Percentiles rank a stretch among this genome's conserved stretches.
phyloP scores from a whole-genome alignment of 1,284 basidiomycete genomes.

The Pterulicium gracile region DNA sequence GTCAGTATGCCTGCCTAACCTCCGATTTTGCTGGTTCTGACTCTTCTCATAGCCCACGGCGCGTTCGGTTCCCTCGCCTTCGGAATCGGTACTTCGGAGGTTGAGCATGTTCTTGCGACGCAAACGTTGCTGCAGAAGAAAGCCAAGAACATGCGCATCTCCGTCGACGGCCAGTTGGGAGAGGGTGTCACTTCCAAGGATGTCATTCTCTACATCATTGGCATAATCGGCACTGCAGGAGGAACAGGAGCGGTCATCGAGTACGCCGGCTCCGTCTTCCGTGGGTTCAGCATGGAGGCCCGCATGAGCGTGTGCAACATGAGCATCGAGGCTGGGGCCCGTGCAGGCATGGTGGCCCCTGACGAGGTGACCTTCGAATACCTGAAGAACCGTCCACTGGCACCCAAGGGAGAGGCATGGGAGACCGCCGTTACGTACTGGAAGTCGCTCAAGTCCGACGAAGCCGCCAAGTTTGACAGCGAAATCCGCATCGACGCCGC shows the following conservation, averaged over 20 bases:
- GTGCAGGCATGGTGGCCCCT: slow-evolving; percentile 93
- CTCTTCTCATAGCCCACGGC: slow-evolving; percentile 61
- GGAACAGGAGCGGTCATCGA: slow-evolving; percentile 92
- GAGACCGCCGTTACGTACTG: slow-evolving; percentile 84
- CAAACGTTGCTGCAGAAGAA: slow-evolving; percentile 90
- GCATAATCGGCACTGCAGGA: slow-evolving; percentile 88
- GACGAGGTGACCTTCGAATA: slow-evolving; percentile 89
- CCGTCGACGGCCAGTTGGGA: slow-evolving; percentile 76
- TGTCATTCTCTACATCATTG: slow-evolving; percentile 92
- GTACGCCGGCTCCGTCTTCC: slow-evolving; percentile 87
- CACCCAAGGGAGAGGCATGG: slow-evolving; percentile 86
- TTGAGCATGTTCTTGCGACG: slow-evolving; percentile 94
- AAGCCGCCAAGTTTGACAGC: slow-evolving; percentile 84
- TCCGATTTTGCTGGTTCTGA: slow-evolving; percentile 3
- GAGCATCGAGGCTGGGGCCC: slow-evolving; percentile 94
- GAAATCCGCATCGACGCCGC: slow-evolving; percentile 80
- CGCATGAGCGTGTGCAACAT: slow-evolving; percentile 98
- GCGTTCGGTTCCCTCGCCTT: slow-evolving; percentile 95
- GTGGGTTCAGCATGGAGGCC: slow-evolving; percentile 88
- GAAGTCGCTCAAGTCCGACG: slow-evolving; percentile 78
- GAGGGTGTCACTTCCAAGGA: slow-evolving; percentile 94
- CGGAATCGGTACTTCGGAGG: slow-evolving; percentile 94
- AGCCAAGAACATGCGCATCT: slow-evolving; percentile 93
- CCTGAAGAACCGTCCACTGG: slow-evolving; percentile 77
- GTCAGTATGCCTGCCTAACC: slow-evolving; percentile 29